A percentile compares a stretch with the other conserved stretches of the same genome.
These are phyloP conservation scores for Talaromyces piceae DNA, from an alignment of 2,329 filamentous ascomycete species.

Conservation along the genomic window DNA sequence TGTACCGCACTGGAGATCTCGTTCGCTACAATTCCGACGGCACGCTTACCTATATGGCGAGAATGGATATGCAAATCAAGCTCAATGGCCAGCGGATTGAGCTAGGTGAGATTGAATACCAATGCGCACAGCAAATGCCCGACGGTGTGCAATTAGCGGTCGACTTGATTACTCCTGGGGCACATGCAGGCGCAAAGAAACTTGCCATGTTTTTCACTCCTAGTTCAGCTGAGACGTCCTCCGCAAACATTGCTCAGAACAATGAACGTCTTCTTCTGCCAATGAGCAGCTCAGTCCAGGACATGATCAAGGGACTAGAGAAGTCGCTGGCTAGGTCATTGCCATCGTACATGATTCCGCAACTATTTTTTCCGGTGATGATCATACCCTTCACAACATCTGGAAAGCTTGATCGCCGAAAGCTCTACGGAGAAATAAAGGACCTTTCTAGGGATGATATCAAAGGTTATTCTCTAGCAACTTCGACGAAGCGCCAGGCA, in stretches of 20 bases:
- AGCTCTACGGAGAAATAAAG: constrained; percentile 23
- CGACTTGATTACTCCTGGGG: constrained; percentile 32
- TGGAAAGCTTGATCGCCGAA: constrained; percentile 10
- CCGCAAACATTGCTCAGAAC: constrained; percentile 1
- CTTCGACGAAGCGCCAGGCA: constrained; percentile 13
- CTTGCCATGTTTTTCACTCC: constrained; percentile 30
- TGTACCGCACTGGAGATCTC: constrained; percentile 31
- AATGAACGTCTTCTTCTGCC: constrained; percentile 19
- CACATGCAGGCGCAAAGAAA: constrained; percentile 23
- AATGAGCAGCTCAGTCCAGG: constrained; percentile 18
- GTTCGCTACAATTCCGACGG: constrained; percentile 31
- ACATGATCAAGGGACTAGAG: constrained; percentile 20
- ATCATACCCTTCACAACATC: constrained; percentile 9
- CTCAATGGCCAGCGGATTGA: constrained; percentile 38
- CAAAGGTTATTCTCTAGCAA: constrained; percentile 23
- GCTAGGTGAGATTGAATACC: constrained; percentile 35
- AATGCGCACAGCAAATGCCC: constrained; percentile 18
- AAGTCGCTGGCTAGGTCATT: constrained; percentile 17
- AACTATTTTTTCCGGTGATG: constrained; percentile 8
- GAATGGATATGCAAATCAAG: constrained; percentile 35
- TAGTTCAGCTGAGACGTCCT: constrained; percentile 5
- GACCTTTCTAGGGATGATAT: constrained; percentile 26
- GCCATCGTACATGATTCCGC: constrained; percentile 11
- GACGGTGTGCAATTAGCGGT: constrained; percentile 34
- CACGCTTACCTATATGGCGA: constrained; percentile 24